Percentiles rank a stretch among this genome's conserved stretches.
Evolutionary conservation across 208 protist species (phyloP).

Genomic region (Phytomonas serpens): DNA sequence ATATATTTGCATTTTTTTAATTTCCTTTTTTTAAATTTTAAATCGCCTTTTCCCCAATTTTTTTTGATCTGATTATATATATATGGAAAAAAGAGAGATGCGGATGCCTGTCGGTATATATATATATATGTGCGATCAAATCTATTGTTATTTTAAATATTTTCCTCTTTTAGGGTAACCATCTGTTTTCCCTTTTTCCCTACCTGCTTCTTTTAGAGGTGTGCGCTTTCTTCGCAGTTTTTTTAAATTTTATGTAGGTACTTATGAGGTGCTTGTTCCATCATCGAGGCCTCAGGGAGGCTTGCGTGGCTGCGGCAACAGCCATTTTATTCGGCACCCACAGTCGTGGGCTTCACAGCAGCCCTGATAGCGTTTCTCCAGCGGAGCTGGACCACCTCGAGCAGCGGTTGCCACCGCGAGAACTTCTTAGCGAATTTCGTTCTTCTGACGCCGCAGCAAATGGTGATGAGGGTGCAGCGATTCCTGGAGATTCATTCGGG

Average conservation of each 20-base stretch:
- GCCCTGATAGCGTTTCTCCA: constrained; percentile 23
- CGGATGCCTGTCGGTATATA: too few species aligned
- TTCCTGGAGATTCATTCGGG: constrained; percentile 82
- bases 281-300: background rate
- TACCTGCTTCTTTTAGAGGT: background rate
- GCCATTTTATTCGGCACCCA: background rate
- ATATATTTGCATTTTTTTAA: background rate
- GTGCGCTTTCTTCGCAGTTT: background rate
- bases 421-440: constrained; percentile 48
- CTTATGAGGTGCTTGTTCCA: background rate
- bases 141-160: background rate
- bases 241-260: background rate
- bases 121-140: background rate
- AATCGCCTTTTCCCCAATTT: background rate
- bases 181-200: background rate
- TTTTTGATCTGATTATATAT: constrained; percentile 11
- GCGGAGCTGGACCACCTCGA: constrained; percentile 59
- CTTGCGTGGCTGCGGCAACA: background rate
- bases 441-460: constrained; percentile 26
- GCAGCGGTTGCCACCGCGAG: constrained; percentile 59
- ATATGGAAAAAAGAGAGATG: background rate
- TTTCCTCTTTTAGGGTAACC: background rate
- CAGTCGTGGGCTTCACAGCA: constrained; percentile 1
- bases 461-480: constrained; percentile 35
- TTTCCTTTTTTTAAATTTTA: constrained; percentile 7